Evolutionary conservation across 2,329 filamentous ascomycete species (phyloP).

Genomic region (Cercospora sojina): DNA sequence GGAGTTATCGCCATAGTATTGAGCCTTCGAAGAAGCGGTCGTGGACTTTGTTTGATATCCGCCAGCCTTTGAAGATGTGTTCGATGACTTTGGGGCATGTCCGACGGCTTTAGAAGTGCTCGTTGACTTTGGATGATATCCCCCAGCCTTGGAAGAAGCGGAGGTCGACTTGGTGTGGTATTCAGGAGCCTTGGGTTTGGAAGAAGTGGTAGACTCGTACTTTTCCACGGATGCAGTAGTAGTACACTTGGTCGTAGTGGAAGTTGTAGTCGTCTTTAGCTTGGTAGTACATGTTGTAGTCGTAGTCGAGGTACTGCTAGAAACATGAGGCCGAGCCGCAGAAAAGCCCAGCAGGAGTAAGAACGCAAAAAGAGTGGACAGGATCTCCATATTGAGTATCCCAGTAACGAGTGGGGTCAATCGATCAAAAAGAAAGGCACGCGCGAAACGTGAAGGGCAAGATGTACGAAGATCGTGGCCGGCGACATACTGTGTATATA

Average conservation of each 20-base stretch:
- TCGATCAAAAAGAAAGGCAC: neutral
- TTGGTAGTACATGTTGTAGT: neutral
- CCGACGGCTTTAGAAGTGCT: neutral
- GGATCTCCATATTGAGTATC: slow-evolving; percentile 3
- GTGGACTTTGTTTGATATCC: neutral
- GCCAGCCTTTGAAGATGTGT: neutral
- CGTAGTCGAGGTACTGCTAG: neutral
- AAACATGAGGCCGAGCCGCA: neutral
- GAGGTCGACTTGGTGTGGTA: neutral
- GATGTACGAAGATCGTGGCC: neutral
- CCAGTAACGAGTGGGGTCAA: neutral
- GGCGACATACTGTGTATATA: neutral
- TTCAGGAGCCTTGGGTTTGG: neutral
- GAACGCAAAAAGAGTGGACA: slow-evolving; percentile 5
- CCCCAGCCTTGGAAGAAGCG: neutral
- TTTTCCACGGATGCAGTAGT: neutral
- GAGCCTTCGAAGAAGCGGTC: neutral
- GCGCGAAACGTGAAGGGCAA: slow-evolving; percentile 1
- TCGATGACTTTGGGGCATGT: neutral
- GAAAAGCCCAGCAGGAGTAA: neutral
- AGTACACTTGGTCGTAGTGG: neutral
- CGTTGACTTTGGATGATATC: neutral
- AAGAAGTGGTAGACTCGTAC: neutral
- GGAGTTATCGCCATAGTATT: neutral
- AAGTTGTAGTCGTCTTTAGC: neutral